A percentile compares a stretch with the other conserved stretches of the same genome.
phyloP scores from a whole-genome alignment of 306 rosid species.

The Geum urbanum region DNA sequence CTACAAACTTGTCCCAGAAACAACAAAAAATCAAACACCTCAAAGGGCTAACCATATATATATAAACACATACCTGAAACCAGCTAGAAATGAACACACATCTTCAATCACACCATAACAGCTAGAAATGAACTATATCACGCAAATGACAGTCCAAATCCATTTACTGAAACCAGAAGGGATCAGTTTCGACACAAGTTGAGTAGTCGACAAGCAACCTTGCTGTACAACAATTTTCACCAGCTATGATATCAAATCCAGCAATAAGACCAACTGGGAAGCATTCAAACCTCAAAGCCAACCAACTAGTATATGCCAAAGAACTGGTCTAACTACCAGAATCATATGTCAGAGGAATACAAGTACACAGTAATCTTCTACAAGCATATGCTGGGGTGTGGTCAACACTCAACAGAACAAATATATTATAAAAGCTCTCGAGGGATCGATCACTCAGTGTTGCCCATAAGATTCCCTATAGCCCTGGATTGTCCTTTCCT shows the following conservation, averaged over 20 bases:
- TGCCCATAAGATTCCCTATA: conserved; percentile 38
- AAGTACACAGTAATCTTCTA: background rate
- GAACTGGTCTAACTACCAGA: conserved; percentile 10
- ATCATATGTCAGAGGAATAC: conserved; percentile 9
- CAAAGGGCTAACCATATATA: background rate
- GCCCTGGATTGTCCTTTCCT: conserved; percentile 49
- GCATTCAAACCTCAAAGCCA: conserved; percentile 15
- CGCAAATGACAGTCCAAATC: background rate
- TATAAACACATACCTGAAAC: background rate
- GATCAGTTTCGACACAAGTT: background rate
- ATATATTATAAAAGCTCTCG: conserved; percentile 20
- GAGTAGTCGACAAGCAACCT: conserved; percentile 1
- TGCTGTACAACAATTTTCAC: background rate
- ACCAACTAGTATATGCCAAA: conserved; percentile 11
- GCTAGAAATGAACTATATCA: background rate
- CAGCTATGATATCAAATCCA: background rate
- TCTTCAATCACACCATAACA: background rate
- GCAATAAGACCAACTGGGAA: conserved; percentile 7
- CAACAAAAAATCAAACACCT: conserved; percentile 18
- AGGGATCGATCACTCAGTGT: conserved; percentile 38
- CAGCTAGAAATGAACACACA: too few species aligned
- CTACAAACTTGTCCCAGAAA: conserved; percentile 21
- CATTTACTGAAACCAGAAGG: background rate
- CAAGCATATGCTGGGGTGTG: conserved; percentile 17
- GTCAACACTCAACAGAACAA: conserved; percentile 5